phyloP scores from a whole-genome alignment of 208 protist genomes.

The Leishmania gerbilli region DNA sequence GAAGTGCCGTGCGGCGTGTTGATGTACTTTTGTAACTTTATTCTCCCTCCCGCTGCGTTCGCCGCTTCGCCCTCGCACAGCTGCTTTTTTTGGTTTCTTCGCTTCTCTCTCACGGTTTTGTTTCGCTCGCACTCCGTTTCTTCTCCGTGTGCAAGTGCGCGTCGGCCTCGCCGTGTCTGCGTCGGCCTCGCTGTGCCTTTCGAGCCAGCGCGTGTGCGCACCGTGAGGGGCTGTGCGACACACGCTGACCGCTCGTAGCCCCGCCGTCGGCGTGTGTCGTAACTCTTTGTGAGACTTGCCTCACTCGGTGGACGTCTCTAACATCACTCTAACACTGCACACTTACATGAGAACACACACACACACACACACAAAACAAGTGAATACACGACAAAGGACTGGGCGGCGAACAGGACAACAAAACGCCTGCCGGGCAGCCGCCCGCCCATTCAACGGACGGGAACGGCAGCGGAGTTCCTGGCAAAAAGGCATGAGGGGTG shows the following conservation, averaged over 20 bases:
- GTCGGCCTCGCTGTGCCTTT: neutral
- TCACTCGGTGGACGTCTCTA: neutral
- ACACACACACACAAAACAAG: too few species aligned
- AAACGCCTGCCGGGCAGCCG: neutral
- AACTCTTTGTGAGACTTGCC: neutral
- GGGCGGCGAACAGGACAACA: neutral
- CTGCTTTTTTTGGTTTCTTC: constrained; percentile 6
- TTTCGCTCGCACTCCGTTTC: neutral
- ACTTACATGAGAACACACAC: too few species aligned
- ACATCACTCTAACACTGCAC: neutral
- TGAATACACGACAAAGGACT: neutral
- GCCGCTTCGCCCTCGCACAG: neutral
- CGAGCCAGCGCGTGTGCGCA: neutral
- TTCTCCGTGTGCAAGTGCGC: neutral
- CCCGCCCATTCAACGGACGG: neutral
- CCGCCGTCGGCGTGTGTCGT: neutral
- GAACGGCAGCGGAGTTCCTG: neutral
- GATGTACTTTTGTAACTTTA: neutral
- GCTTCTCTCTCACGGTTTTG: neutral
- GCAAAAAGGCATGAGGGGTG: neutral
- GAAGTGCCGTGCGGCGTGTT: neutral
- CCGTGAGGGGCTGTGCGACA: neutral
- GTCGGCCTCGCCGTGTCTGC: neutral
- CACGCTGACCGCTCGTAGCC: neutral
- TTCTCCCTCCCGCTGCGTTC: too few species aligned